Percentiles rank a stretch among this genome's conserved stretches.
These are phyloP conservation scores for Rubia yunnanensis DNA, from an alignment of 257 asterid species.

Conservation along the genomic window DNA sequence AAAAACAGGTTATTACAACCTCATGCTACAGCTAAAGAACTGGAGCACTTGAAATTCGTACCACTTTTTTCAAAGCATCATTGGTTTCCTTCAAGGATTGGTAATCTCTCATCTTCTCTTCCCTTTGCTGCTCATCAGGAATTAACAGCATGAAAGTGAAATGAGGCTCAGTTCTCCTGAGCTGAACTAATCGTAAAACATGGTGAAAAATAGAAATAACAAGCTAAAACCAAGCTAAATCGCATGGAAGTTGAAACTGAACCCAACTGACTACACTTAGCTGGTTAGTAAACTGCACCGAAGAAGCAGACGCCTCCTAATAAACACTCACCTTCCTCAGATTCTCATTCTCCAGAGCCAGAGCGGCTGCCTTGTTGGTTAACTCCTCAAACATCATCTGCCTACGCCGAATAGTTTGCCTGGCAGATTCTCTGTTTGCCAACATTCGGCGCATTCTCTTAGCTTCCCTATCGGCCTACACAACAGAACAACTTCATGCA, in stretches of 20 bases:
- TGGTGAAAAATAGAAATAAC: too few species aligned
- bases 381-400: constrained; percentile 57
- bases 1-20: too few species aligned
- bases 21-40: too few species aligned
- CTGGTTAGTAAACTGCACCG: too few species aligned
- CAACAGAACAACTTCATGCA: neutral
- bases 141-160: neutral
- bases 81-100: neutral
- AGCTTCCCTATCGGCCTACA: constrained; percentile 62
- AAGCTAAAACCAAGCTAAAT: too few species aligned
- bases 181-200: too few species aligned
- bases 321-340: constrained; percentile 40
- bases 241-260: too few species aligned
- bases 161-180: too few species aligned
- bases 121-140: neutral
- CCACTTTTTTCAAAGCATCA: neutral
- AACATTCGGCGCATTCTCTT: constrained; percentile 47
- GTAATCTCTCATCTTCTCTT: neutral
- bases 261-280: too few species aligned
- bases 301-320: too few species aligned
- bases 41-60: neutral
- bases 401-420: constrained; percentile 81
- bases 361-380: constrained; percentile 33
- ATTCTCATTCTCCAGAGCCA: constrained; percentile 38
- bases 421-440: constrained; percentile 91